A percentile compares a stretch with the other conserved stretches of the same genome.
These are phyloP conservation scores for Quercus parvula DNA, from an alignment of 306 rosid species.

Conservation along the genomic window DNA sequence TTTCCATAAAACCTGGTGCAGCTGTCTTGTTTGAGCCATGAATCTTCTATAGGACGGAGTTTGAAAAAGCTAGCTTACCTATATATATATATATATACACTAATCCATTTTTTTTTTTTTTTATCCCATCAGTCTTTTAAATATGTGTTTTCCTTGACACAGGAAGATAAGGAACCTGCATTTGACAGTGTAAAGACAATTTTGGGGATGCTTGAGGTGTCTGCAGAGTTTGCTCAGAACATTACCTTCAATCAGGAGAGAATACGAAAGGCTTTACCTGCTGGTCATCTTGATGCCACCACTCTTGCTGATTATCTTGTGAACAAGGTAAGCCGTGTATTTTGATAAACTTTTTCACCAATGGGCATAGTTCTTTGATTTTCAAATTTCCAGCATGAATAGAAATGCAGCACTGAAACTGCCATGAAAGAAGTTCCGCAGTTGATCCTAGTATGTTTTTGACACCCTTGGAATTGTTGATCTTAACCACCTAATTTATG, in stretches of 20 bases:
- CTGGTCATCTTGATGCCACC: conserved; percentile 97
- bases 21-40: neutral
- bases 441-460: neutral
- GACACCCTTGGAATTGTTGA: neutral
- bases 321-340: conserved; percentile 58
- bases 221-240: conserved; percentile 86
- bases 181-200: conserved; percentile 93
- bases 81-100: neutral
- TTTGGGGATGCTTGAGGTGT: conserved; percentile 96
- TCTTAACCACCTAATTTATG: neutral
- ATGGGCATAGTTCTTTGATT: neutral
- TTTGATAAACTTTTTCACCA: neutral
- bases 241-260: conserved; percentile 73
- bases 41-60: neutral
- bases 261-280: conserved; percentile 82
- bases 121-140: neutral
- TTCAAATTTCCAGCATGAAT: neutral
- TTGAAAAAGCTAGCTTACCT: neutral
- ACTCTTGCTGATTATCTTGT: conserved; percentile 99
- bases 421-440: neutral
- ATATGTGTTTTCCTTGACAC: conserved; percentile 16
- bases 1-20: neutral
- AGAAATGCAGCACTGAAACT: neutral
- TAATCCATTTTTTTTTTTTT: neutral
- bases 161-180: conserved; percentile 98